Evolutionary conservation across 2,329 filamentous ascomycete genomes (phyloP).

Genomic region (Pyrenophora graminea): DNA sequence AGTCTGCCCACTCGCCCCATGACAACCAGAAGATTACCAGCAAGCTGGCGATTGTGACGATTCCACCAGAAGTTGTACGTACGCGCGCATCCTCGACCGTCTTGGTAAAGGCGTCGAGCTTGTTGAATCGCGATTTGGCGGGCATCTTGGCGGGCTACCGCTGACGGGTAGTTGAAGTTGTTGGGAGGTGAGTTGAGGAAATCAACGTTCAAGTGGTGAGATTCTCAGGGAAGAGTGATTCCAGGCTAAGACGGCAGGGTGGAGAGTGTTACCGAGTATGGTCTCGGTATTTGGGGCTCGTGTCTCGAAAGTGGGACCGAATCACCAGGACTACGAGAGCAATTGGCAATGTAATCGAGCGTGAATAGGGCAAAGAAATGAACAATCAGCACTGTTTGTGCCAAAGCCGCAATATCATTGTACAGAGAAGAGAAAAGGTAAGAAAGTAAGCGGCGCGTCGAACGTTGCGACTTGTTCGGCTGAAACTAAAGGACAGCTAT

Average conservation of each 20-base stretch:
- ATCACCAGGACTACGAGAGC: constrained; percentile 14
- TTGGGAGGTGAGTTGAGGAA: neutral
- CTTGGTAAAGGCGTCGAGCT: constrained; percentile 98
- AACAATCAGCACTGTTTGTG: constrained; percentile 26
- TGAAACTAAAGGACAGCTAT: constrained; percentile 40
- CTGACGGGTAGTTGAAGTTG: constrained; percentile 11
- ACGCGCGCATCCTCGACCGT: constrained; percentile 97
- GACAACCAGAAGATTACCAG: constrained; percentile 85
- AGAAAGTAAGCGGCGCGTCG: constrained; percentile 25
- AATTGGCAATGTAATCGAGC: constrained; percentile 14
- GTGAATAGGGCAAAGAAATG: constrained; percentile 21
- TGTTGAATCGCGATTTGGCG: constrained; percentile 89
- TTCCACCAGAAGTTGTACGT: constrained; percentile 90
- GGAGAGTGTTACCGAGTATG: constrained; percentile 12
- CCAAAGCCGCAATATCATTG: constrained; percentile 29
- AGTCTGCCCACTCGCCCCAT: constrained; percentile 96
- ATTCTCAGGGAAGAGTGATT: constrained; percentile 6
- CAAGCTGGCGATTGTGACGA: constrained; percentile 90
- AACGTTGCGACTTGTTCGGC: constrained; percentile 29
- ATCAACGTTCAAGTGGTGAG: constrained; percentile 4
- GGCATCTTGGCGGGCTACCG: constrained; percentile 63
- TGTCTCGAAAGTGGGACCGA: constrained; percentile 5
- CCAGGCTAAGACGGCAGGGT: constrained; percentile 18
- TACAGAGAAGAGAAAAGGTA: constrained; percentile 25
- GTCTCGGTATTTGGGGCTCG: constrained; percentile 10